Conservation (phyloP, 192 early-diverging fungal genomes). For the Ambispora gerdemannii region DNA sequence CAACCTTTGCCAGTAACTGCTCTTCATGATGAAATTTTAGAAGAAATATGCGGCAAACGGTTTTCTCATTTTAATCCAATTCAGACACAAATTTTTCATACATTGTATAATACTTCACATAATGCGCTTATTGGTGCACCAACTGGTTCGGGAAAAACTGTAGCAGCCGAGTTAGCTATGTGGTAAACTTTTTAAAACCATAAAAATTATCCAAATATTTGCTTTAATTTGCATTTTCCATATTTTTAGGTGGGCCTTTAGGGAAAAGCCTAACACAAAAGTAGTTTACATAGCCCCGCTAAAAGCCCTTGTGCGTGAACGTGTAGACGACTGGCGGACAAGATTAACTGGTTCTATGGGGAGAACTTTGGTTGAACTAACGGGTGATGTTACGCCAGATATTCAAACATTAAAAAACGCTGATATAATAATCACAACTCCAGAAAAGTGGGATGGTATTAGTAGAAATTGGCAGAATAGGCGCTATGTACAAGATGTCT, state of each 20-base stretch:
- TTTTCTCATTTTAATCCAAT: slow-evolving; percentile 98
- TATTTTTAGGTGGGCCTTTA: slow-evolving; percentile 60
- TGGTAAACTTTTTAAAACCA: no score
- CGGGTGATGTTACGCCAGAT: slow-evolving; percentile 95
- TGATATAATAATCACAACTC: slow-evolving; percentile 98
- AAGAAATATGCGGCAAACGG: slow-evolving; percentile 77
- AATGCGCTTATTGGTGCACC: slow-evolving; percentile 94
- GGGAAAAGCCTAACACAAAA: slow-evolving; percentile 73
- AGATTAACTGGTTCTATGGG: slow-evolving; percentile 70
- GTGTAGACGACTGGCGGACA: slow-evolving; percentile 83
- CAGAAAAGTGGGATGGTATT: slow-evolving; percentile 99
- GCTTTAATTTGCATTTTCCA: background rate
- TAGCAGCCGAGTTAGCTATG: slow-evolving; percentile 94
- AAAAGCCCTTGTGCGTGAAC: slow-evolving; percentile 95
- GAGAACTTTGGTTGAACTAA: slow-evolving; percentile 87
- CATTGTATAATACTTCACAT: slow-evolving; percentile 78
- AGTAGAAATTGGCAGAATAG: slow-evolving; percentile 90
- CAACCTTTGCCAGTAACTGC: slow-evolving; percentile 89
- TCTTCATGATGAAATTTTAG: slow-evolving; percentile 74
- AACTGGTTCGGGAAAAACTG: slow-evolving; percentile 97
- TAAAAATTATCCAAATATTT: no score
- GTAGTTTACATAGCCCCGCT: slow-evolving; percentile 98
- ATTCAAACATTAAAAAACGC: slow-evolving; percentile 77
- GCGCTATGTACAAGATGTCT: slow-evolving; percentile 82
- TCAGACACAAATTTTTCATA: slow-evolving; percentile 99